Evolutionary conservation across 805 yeast species (phyloP).

Genomic region (Candida tibetensis): DNA sequence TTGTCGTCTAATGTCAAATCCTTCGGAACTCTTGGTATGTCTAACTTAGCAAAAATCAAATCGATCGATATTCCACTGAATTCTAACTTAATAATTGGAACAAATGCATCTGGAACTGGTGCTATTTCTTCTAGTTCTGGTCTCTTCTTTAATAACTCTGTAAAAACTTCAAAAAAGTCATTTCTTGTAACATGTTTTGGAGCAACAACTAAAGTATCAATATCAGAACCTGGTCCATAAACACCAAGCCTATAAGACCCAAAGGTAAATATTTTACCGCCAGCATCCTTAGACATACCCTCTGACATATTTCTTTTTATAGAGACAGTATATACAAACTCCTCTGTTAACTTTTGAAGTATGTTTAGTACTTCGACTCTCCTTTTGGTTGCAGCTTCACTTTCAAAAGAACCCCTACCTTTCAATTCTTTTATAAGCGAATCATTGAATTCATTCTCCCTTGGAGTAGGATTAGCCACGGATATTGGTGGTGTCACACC

Average conservation of each 20-base stretch:
- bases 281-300: conserved; percentile 96
- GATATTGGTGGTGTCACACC: conserved; percentile 88
- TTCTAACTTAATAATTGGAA: conserved; percentile 90
- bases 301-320: conserved; percentile 87
- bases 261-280: conserved; percentile 94
- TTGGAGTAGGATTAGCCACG: conserved; percentile 75
- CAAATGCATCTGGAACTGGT: conserved; percentile 94
- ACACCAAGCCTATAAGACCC: conserved; percentile 96
- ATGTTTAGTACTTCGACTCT: conserved; percentile 70
- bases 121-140: conserved; percentile 88
- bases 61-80: conserved; percentile 92
- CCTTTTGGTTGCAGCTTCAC: conserved; percentile 77
- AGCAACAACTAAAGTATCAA: conserved; percentile 93
- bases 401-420: conserved; percentile 82
- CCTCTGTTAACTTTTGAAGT: conserved; percentile 71
- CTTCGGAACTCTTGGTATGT: conserved; percentile 78
- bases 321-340: conserved; percentile 81
- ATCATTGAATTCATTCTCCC: conserved; percentile 76
- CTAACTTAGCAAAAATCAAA: conserved; percentile 78
- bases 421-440: conserved; percentile 74
- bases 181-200: conserved; percentile 93
- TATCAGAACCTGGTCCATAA: conserved; percentile 97
- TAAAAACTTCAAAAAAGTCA: conserved; percentile 84
- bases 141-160: conserved; percentile 61
- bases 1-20: conserved; percentile 78